A percentile compares a stretch with the other conserved stretches of the same genome.
These are phyloP conservation scores for Thyridium curvatum DNA, from an alignment of 2,329 filamentous ascomycete species.

Conservation along the genomic window DNA sequence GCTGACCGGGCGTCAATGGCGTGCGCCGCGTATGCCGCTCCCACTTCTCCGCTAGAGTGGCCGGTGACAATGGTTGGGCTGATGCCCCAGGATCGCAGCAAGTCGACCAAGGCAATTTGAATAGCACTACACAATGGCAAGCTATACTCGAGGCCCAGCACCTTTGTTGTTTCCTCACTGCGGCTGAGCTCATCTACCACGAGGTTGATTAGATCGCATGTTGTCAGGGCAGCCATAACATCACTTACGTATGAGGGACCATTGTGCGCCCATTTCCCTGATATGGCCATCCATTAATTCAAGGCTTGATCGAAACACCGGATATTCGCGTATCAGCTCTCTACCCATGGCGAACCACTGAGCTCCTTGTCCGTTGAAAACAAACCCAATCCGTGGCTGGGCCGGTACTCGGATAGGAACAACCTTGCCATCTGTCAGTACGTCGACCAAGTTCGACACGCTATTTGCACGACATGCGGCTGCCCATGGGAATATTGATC, in stretches of 20 bases:
- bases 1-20: slow-evolving; percentile 35
- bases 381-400: slow-evolving; percentile 11
- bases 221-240: too few species aligned
- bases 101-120: slow-evolving; percentile 29
- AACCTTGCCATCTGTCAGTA: too few species aligned
- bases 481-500: slow-evolving; percentile 8
- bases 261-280: neutral
- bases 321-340: slow-evolving; percentile 9
- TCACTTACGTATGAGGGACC: too few species aligned
- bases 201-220: too few species aligned
- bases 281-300: too few species aligned
- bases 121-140: slow-evolving; percentile 29
- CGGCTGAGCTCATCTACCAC: too few species aligned
- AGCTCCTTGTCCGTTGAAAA: slow-evolving; percentile 22
- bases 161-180: too few species aligned
- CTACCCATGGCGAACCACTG: slow-evolving; percentile 19
- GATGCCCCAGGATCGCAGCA: slow-evolving; percentile 28
- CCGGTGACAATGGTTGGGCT: slow-evolving; percentile 26
- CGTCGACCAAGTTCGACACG: neutral
- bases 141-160: too few species aligned
- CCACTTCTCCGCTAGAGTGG: slow-evolving; percentile 35
- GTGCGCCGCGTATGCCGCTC: slow-evolving; percentile 39
- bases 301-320: neutral
- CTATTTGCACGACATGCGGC: slow-evolving; percentile 4
- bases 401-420: too few species aligned